These are phyloP conservation scores for Aureobasidium sp. DNA, from an alignment of 2,329 filamentous ascomycete genomes.

Conservation along the genomic window DNA sequence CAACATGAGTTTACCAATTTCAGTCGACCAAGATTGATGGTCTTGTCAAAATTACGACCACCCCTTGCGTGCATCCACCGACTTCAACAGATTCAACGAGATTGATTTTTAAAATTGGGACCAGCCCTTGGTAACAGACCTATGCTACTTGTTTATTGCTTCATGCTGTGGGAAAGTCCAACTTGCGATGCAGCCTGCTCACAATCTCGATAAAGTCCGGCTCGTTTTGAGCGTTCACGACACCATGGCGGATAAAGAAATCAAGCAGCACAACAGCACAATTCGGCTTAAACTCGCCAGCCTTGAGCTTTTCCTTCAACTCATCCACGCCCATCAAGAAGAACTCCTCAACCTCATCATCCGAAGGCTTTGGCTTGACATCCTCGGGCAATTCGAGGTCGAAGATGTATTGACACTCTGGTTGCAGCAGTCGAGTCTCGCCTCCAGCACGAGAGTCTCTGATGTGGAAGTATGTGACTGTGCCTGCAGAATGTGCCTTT, in stretches of 20 bases:
- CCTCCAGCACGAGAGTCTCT: conserved; percentile 69
- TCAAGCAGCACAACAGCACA: conserved; percentile 78
- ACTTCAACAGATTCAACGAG: too few relatives aligned
- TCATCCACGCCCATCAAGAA: conserved; percentile 70
- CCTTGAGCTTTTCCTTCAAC: conserved; percentile 60
- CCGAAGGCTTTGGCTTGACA: conserved; percentile 66
- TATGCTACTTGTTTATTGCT: not conserved
- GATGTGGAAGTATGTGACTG: conserved; percentile 78
- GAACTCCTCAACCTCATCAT: conserved; percentile 86
- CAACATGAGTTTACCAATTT: not conserved
- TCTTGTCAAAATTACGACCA: not conserved
- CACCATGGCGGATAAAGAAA: conserved; percentile 80
- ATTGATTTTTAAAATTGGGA: not conserved
- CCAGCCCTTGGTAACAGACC: not conserved
- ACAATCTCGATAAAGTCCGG: conserved; percentile 69
- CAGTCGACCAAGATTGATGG: not conserved
- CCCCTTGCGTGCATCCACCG: too few relatives aligned
- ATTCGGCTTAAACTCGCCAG: conserved; percentile 85
- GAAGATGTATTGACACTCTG: conserved; percentile 87
- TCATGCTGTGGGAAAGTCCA: conserved; percentile 60
- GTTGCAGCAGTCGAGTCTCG: conserved; percentile 75
- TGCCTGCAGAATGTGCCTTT: conserved; percentile 54
- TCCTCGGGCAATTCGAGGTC: conserved; percentile 70
- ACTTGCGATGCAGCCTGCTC: conserved; percentile 64
- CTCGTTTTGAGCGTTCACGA: conserved; percentile 74